A percentile compares a stretch with the other conserved stretches of the same genome.
Evolutionary conservation across 805 yeast genomes (phyloP).

Genomic region (Millerozyma acaciae): DNA sequence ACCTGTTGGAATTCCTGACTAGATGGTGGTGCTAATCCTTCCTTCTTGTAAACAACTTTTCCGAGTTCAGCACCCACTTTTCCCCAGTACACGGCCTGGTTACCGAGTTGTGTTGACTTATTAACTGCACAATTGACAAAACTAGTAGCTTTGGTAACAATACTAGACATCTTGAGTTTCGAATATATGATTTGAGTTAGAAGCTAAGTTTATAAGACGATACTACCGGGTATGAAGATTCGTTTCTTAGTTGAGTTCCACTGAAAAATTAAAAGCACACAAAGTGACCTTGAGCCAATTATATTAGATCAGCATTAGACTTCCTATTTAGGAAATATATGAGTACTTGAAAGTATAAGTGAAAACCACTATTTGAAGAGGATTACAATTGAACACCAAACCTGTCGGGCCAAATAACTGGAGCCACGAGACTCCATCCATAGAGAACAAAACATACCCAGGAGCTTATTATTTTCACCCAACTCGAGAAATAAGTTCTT

Average conservation of each 20-base stretch:
- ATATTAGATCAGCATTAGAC: constrained; percentile 13
- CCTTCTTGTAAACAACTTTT: constrained; percentile 82
- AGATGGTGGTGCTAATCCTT: constrained; percentile 90
- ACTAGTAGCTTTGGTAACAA: constrained; percentile 38
- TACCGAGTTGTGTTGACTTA: constrained; percentile 38
- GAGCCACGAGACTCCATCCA: constrained; percentile 90
- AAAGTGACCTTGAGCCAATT: too few species aligned
- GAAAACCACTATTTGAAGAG: too few species aligned
- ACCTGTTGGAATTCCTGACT: constrained; percentile 71
- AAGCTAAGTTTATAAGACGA: background rate
- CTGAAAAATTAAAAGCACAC: too few species aligned
- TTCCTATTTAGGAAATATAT: constrained; percentile 18
- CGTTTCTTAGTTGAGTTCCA: too few species aligned
- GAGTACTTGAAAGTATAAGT: background rate
- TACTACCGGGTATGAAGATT: background rate
- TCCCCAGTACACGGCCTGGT: constrained; percentile 75
- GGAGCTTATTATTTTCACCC: constrained; percentile 90
- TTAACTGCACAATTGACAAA: constrained; percentile 32
- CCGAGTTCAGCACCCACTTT: constrained; percentile 62
- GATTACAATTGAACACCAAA: constrained; percentile 43
- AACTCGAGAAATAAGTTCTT: constrained; percentile 88
- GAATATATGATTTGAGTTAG: background rate
- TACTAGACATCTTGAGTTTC: constrained; percentile 37
- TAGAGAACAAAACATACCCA: constrained; percentile 88
- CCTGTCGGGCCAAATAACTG: constrained; percentile 85